phyloP scores from a whole-genome alignment of 805 yeast genomes.

The Grigorovia humatica region DNA sequence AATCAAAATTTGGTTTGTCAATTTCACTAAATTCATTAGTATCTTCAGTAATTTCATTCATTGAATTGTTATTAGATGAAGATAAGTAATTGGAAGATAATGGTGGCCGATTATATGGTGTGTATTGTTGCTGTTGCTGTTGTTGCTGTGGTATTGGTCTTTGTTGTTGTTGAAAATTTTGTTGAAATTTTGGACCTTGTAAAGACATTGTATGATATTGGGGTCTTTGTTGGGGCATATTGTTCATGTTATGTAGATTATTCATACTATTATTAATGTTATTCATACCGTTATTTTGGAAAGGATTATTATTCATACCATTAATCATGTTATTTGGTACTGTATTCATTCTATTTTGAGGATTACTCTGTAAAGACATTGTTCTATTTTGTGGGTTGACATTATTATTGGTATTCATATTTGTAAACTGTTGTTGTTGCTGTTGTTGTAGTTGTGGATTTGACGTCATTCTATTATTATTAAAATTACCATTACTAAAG shows the following conservation, averaged over 20 bases:
- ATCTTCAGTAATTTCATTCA: neutral
- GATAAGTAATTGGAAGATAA: neutral
- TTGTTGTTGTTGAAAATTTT: slow-evolving; percentile 1
- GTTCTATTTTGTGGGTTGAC: neutral
- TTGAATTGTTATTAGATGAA: neutral
- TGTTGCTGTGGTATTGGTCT: neutral
- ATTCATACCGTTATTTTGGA: neutral
- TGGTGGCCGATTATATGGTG: neutral
- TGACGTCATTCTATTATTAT: neutral
- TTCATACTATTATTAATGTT: neutral
- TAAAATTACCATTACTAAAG: neutral
- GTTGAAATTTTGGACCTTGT: neutral
- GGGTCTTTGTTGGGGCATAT: neutral
- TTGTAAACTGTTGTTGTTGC: neutral
- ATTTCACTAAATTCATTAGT: neutral
- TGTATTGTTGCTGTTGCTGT: neutral
- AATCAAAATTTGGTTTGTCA: neutral
- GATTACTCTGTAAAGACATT: slow-evolving; percentile 1
- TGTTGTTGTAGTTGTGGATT: neutral
- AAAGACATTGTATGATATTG: slow-evolving; percentile 2
- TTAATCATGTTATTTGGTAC: neutral
- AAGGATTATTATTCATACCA: neutral
- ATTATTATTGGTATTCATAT: neutral
- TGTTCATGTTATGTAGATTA: neutral
- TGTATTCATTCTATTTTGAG: neutral